phyloP scores from a whole-genome alignment of 768 basidiomycete genomes.

The Calocybe gangraenosa region DNA sequence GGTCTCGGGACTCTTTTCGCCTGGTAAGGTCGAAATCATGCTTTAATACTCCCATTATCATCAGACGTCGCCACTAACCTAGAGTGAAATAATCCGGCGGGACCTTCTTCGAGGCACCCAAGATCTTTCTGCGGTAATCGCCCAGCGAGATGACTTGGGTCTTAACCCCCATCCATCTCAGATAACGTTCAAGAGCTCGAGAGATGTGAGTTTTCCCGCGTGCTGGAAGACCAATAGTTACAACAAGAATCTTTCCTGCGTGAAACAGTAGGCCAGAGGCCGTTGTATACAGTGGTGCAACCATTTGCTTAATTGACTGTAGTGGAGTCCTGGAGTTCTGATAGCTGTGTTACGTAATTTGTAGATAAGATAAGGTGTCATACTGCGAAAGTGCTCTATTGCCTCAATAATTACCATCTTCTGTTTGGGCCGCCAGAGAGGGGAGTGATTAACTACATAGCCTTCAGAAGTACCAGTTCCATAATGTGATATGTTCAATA shows the following conservation, averaged over 20 bases:
- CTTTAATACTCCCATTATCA: background rate
- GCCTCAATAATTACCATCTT: too few relatives aligned
- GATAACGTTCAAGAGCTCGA: conserved; percentile 91
- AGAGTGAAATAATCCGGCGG: conserved; percentile 91
- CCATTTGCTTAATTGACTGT: conserved; percentile 44
- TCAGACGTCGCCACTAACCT: conserved; percentile 37
- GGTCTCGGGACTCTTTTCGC: conserved; percentile 79
- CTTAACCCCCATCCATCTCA: conserved; percentile 97
- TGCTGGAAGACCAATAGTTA: conserved; percentile 91
- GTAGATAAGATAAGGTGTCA: conserved; percentile 15
- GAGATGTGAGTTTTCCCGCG: conserved; percentile 97
- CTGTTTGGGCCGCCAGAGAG: too few relatives aligned
- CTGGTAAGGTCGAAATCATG: conserved; percentile 36
- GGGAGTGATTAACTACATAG: too few relatives aligned
- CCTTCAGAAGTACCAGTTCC: too few relatives aligned
- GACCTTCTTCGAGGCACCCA: conserved; percentile 84
- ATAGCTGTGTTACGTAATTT: too few relatives aligned
- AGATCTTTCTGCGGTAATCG: conserved; percentile 86
- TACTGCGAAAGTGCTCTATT: too few relatives aligned
- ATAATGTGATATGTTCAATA: too few relatives aligned
- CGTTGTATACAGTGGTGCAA: conserved; percentile 94
- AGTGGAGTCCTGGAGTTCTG: too few relatives aligned
- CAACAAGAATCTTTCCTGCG: conserved; percentile 92
- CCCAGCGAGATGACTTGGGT: conserved; percentile 93
- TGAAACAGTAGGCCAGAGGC: conserved; percentile 83